Conservation (phyloP, 441 rosid genomes). For the Eruca vesicaria region DNA sequence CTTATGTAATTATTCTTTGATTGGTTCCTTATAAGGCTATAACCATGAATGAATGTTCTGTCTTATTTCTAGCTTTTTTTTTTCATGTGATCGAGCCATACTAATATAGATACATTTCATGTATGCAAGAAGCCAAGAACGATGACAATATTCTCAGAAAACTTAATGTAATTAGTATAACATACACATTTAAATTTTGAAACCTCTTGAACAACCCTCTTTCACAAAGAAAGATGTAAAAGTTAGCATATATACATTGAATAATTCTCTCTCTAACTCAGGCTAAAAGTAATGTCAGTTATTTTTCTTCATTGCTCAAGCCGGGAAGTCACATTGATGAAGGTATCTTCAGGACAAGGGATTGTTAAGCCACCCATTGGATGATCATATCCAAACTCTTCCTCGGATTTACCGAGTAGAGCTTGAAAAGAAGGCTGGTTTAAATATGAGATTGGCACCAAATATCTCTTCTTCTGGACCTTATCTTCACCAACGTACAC, state of each 20-base stretch:
- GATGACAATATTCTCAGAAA: not conserved
- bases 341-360: not conserved
- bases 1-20: not conserved
- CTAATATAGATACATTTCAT: not conserved
- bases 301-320: not conserved
- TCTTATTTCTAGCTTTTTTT: not conserved
- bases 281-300: not conserved
- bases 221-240: not conserved
- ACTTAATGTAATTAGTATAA: not conserved
- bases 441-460: not conserved
- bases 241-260: not conserved
- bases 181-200: not conserved
- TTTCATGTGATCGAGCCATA: not conserved
- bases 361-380: not conserved
- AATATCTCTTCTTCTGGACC: not conserved
- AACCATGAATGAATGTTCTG: not conserved
- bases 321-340: not conserved
- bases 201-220: conserved; percentile 7
- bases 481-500: conserved; percentile 1
- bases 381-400: not conserved
- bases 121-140: not conserved
- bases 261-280: not conserved
- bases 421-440: not conserved
- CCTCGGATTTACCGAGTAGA: not conserved
- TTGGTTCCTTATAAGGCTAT: not conserved